Base-by-base conservation (phyloP, 306 rosid species). In the Prunus mira region DNA sequence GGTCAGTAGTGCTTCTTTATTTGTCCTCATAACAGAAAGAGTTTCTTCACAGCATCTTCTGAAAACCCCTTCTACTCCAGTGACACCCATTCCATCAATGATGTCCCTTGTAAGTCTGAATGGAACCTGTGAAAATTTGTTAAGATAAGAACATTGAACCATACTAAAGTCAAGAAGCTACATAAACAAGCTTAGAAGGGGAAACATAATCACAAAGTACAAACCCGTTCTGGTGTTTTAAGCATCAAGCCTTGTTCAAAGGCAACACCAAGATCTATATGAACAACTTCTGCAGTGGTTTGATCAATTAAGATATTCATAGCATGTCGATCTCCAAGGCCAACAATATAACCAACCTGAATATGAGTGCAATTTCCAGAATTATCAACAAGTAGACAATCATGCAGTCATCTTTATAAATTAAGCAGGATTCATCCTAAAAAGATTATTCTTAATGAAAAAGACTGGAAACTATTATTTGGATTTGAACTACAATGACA, bases 191-290 rank as follows among this genome's bases (percentile, higher is more conserved):
- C 75, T 25, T 14, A 24, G 69, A 41, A 41, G 38, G 58, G 45
- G 25, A 57, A 20, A 69, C 12, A 20, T 47, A 79, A 50, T 65
- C 74, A 54, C 30, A 15, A 70, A 74, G 49, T 19, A 81, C 90
- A 38, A 74, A 94, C 98, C 92, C 96, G 82, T 75, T 94, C 98
- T 55, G 98, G 97, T 41, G 98, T 94, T 90, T 94, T 94, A 17
- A 92, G 96, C 97, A 94, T 94, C 89, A 92, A 89, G 71, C 98
- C 97, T 86, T 94, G 98, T 74, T 94, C 98, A 77, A 94, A 94
- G 79, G 98, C 98, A 85, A 94, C 95, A 15, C 98, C 97, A 70
- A 94, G 98, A 88, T 94, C 98, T 65, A 94, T 94, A 84, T 92
- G 98, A 86, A 94, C 92, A 75, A 94, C 97, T 83, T 92, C 97